These are phyloP conservation scores for Camelina hispida DNA, from an alignment of 345 rosid genomes.

Conservation along the genomic window DNA sequence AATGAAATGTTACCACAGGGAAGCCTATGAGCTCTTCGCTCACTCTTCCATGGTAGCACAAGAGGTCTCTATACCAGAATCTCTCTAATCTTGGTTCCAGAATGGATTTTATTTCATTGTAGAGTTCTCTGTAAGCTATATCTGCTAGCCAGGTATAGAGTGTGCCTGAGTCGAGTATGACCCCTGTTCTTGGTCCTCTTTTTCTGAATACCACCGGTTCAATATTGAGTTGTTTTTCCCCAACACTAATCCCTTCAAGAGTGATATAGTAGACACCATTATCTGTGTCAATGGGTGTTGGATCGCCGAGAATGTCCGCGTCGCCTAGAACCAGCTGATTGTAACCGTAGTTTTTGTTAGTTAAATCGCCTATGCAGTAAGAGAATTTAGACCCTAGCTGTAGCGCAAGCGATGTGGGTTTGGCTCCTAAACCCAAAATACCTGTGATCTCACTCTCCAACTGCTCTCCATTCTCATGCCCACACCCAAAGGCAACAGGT, in stretches of 20 bases:
- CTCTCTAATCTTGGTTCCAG: conserved; percentile 39
- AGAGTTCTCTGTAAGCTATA: conserved; percentile 46
- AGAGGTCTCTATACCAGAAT: conserved; percentile 38
- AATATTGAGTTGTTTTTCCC: conserved; percentile 48
- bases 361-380: conserved; percentile 56
- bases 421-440: conserved; percentile 56
- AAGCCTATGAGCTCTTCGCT: conserved; percentile 54
- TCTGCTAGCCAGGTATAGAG: conserved; percentile 51
- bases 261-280: conserved; percentile 48
- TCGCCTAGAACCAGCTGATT: conserved; percentile 57
- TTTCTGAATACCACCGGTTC: conserved; percentile 45
- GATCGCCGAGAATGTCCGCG: conserved; percentile 52
- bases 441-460: conserved; percentile 48
- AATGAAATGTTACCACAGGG: conserved; percentile 57
- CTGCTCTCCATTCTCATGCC: conserved; percentile 48
- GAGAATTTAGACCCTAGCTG: conserved; percentile 61
- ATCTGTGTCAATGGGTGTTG: conserved; percentile 53
- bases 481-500: conserved; percentile 57
- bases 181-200: conserved; percentile 42
- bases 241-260: conserved; percentile 60
- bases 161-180: conserved; percentile 58
- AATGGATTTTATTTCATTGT: conserved; percentile 40
- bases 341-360: conserved; percentile 48
- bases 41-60: conserved; percentile 55
- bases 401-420: conserved; percentile 47